A percentile compares a stretch with the other conserved stretches of the same genome.
phyloP scores from a whole-genome alignment of 192 early-diverging fungal genomes.

The Gonapodya prolifera region DNA sequence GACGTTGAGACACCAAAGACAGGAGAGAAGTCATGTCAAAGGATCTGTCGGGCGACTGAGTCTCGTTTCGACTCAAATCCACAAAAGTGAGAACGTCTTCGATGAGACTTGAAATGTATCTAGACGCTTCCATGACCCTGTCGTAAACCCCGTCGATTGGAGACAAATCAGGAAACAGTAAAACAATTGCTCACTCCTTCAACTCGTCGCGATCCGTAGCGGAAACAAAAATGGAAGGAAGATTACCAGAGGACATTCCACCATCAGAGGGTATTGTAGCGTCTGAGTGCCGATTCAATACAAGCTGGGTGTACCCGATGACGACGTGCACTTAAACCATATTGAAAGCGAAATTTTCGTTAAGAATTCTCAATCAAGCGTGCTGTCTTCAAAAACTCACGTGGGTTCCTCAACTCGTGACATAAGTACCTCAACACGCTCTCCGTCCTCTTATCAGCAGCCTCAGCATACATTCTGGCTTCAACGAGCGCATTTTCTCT shows the following conservation, averaged over 20 bases:
- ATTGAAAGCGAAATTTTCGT: not conserved
- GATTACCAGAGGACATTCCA: not conserved
- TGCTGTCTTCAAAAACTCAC: not conserved
- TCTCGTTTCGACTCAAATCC: not conserved
- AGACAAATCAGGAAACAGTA: no score
- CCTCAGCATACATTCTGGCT: not conserved
- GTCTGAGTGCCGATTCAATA: not conserved
- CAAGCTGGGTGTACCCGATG: not conserved
- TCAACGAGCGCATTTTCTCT: not conserved
- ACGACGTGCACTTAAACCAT: not conserved
- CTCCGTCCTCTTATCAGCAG: not conserved
- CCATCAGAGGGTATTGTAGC: not conserved
- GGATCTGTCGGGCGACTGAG: not conserved
- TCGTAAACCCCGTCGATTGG: not conserved
- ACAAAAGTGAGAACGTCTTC: not conserved
- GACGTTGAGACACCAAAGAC: not conserved
- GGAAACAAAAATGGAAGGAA: not conserved
- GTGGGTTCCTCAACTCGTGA: not conserved
- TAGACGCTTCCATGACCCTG: not conserved
- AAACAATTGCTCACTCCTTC: no score
- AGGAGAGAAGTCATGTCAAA: not conserved
- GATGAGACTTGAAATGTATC: not conserved
- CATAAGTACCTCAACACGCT: not conserved
- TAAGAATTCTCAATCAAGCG: not conserved
- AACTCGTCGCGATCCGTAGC: no score